Base-by-base conservation (phyloP, 1,139 yeast genomes). In the Yamadazyma sp. region DNA sequence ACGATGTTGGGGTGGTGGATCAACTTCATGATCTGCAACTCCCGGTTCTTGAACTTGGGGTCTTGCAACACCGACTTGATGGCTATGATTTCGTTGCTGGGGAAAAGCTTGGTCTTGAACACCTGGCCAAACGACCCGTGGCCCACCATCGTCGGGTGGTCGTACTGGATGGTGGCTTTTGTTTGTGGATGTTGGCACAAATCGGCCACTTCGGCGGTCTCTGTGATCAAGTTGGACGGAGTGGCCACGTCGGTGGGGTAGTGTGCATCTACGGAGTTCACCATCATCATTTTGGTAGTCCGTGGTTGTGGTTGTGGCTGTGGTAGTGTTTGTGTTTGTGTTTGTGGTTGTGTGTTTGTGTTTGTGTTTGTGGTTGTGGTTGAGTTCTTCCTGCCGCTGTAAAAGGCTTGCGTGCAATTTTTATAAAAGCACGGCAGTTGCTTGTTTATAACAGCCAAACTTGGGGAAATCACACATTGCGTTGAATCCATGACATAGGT, bases 111-210 rank as follows among this genome's bases (percentile, higher is more conserved):
- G 9, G 96, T 88, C 54, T 87, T 94, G 59, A 88, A 89, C 23
- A 92, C 98, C 26, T 89, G 91, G 4, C 98, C 98, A 69, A 92
- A 92, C 16, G 98, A 89, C 11, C 98, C 98, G 62, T 88, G 95
- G 12, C 98, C 98, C 37, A 91, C 95, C 74, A 91, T 91, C 53
- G 86, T 80, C 42, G 81, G 77, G 56, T 83, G 87, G 23, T 87
- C 77, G 65, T 84, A 86, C 45, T 75, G 77, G 42, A 87, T 71
- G 40, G 77, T 75, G 41, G 72, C 71, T 20, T 20, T 20, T 5
- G 22, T 20, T 20, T 20, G 22, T 20, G 22, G 22, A 27, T 70
- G 55, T 49, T 79, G 81, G 43, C 87, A 89, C 15, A 25, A 23
- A 25, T 20, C 23, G 9, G 37, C 31, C 10, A 34, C 33, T 20